A percentile compares a stretch with the other conserved stretches of the same genome.
Evolutionary conservation across 192 early-diverging fungal genomes (phyloP).

Genomic region (Jimgerdemannia flammicorona): DNA sequence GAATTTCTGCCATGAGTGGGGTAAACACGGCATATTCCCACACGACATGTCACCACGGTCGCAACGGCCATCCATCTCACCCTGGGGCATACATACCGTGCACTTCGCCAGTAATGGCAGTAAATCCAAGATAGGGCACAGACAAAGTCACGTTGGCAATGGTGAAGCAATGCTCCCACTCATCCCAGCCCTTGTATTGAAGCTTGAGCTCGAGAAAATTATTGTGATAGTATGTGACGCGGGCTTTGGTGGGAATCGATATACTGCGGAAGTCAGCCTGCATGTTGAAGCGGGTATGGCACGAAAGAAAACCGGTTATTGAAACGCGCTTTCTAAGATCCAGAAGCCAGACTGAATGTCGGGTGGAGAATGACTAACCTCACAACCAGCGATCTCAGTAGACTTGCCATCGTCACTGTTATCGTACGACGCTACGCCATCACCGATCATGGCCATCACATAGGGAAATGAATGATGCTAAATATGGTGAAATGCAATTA

Average conservation of each 20-base stretch:
- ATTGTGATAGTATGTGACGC: slow-evolving; percentile 73
- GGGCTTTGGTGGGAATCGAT: slow-evolving; percentile 54
- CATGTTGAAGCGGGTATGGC: not conserved
- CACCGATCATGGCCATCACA: slow-evolving; percentile 91
- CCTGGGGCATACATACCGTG: slow-evolving; percentile 50
- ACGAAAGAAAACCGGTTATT: not conserved
- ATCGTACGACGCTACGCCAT: slow-evolving; percentile 86
- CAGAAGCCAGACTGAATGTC: not conserved
- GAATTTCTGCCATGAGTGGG: no score
- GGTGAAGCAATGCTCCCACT: slow-evolving; percentile 85
- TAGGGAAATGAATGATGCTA: slow-evolving; percentile 74
- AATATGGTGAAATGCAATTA: not conserved
- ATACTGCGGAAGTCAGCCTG: slow-evolving; percentile 73
- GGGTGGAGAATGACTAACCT: slow-evolving; percentile 21
- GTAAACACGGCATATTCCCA: no score
- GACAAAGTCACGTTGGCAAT: slow-evolving; percentile 77
- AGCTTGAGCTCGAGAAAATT: slow-evolving; percentile 46
- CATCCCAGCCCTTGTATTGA: slow-evolving; percentile 45
- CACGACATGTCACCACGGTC: no score
- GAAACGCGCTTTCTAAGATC: not conserved
- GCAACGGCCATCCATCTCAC: not conserved
- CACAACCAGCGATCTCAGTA: slow-evolving; percentile 63
- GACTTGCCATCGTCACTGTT: slow-evolving; percentile 77
- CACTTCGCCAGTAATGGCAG: slow-evolving; percentile 89
- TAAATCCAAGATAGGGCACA: slow-evolving; percentile 86